Evolutionary conservation across 441 rosid genomes (phyloP).

Genomic region (Hypseocharis bilobata): DNA sequence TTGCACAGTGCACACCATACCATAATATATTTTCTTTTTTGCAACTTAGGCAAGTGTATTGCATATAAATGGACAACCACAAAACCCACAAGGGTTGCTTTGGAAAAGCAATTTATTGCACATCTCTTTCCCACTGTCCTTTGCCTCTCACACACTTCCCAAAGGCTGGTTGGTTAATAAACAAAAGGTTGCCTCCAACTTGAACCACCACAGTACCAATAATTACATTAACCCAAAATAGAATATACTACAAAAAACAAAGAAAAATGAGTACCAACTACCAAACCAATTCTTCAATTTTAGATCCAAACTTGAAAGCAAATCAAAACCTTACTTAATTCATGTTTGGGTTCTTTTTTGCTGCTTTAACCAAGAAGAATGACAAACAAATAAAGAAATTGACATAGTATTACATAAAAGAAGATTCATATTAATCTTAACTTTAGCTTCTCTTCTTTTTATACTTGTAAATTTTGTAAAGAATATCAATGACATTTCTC

Average conservation of each 20-base stretch:
- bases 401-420: constrained; percentile 1
- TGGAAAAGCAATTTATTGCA: not conserved
- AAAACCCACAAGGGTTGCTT: not conserved
- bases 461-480: constrained; percentile 11
- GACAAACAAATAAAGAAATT: not conserved
- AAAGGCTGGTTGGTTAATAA: not conserved
- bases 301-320: no score
- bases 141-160: not conserved
- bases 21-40: not conserved
- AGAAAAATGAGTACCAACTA: no score
- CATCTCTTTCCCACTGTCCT: not conserved
- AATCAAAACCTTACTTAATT: no score
- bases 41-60: not conserved
- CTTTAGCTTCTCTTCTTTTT: constrained; percentile 13
- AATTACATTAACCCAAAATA: no score
- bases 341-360: not conserved
- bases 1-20: not conserved
- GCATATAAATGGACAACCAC: not conserved
- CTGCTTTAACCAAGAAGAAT: not conserved
- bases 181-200: no score
- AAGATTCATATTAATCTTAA: constrained; percentile 19
- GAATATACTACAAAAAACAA: no score
- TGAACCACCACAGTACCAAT: no score
- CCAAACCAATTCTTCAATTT: no score
- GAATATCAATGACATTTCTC: constrained; percentile 22